Evolutionary conservation across 1,284 basidiomycete genomes (phyloP).

Genomic region (Ganoderma lucidum): DNA sequence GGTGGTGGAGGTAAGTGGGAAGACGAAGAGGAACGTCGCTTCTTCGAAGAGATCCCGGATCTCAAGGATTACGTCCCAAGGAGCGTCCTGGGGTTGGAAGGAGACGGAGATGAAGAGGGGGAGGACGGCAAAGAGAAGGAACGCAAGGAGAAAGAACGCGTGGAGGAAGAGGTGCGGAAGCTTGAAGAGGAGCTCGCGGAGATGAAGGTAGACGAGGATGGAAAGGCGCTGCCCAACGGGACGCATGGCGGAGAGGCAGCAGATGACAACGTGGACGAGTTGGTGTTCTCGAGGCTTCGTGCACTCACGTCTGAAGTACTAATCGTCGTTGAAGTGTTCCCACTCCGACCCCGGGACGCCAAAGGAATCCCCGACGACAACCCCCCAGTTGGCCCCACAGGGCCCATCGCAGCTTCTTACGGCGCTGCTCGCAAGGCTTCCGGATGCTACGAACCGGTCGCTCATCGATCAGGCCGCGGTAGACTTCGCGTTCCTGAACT

Average conservation of each 20-base stretch:
- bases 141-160: conserved; percentile 56
- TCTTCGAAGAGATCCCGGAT: conserved; percentile 95
- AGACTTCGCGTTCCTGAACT: conserved; percentile 96
- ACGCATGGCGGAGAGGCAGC: conserved; percentile 7
- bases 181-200: conserved; percentile 72
- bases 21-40: conserved; percentile 95
- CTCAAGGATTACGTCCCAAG: conserved; percentile 92
- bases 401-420: conserved; percentile 94
- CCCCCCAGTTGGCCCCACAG: conserved; percentile 77
- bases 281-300: conserved; percentile 32
- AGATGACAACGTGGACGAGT: conserved; percentile 59
- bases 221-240: conserved; percentile 21
- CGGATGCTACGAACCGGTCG: conserved; percentile 92
- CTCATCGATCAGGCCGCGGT: conserved; percentile 94
- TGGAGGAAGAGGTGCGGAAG: conserved; percentile 70
- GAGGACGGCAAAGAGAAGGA: conserved; percentile 51
- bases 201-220: conserved; percentile 50
- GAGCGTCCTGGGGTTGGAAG: conserved; percentile 86
- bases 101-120: conserved; percentile 47
- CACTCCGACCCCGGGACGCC: conserved; percentile 75
- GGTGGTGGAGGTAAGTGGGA: conserved; percentile 94
- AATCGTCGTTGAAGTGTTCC: conserved; percentile 46
- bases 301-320: conserved; percentile 16
- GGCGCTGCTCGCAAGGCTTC: conserved; percentile 90
- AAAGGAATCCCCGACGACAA: conserved; percentile 65